Evolutionary conservation across 495 filamentous ascomycete genomes (phyloP).

Genomic region (Arthonia radiata): DNA sequence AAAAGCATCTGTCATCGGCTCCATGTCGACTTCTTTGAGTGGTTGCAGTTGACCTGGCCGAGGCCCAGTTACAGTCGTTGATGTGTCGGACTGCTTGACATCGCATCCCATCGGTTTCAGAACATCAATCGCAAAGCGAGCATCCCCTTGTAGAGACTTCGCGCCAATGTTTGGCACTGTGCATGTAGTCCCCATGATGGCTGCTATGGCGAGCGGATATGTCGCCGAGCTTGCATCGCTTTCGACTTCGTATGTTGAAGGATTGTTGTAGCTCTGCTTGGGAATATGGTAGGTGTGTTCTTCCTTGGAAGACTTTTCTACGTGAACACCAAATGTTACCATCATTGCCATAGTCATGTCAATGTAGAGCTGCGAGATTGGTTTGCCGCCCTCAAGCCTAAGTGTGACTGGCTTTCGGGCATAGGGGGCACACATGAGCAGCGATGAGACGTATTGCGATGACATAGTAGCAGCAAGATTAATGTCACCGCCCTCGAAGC

Average conservation of each 20-base stretch:
- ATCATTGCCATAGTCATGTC: slow-evolving; percentile 99
- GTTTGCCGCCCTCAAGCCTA: slow-evolving; percentile 73
- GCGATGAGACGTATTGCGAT: slow-evolving; percentile 89
- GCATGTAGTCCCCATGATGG: slow-evolving; percentile 82
- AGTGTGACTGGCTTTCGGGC: slow-evolving; percentile 83
- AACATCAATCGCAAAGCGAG: slow-evolving; percentile 80
- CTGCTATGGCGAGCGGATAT: slow-evolving; percentile 84
- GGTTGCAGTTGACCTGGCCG: slow-evolving; percentile 41
- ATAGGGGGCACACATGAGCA: slow-evolving; percentile 93
- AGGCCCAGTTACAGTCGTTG: slow-evolving; percentile 88
- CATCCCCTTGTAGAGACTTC: slow-evolving; percentile 79
- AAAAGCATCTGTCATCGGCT: slow-evolving; percentile 98
- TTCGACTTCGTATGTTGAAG: slow-evolving; percentile 70
- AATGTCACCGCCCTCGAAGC: slow-evolving; percentile 78
- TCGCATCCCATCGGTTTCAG: slow-evolving; percentile 80
- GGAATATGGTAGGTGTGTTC: slow-evolving; percentile 90
- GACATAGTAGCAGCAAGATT: slow-evolving; percentile 83
- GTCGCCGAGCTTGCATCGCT: slow-evolving; percentile 96
- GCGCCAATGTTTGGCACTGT: slow-evolving; percentile 92
- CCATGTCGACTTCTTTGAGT: slow-evolving; percentile 74
- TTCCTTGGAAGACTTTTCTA: slow-evolving; percentile 44
- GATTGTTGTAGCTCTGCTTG: slow-evolving; percentile 61
- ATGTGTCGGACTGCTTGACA: slow-evolving; percentile 60
- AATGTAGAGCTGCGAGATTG: slow-evolving; percentile 91
- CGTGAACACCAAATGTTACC: slow-evolving; percentile 69